Base-by-base conservation (phyloP, 1,284 basidiomycete genomes). In the Trichosporon inkin region DNA sequence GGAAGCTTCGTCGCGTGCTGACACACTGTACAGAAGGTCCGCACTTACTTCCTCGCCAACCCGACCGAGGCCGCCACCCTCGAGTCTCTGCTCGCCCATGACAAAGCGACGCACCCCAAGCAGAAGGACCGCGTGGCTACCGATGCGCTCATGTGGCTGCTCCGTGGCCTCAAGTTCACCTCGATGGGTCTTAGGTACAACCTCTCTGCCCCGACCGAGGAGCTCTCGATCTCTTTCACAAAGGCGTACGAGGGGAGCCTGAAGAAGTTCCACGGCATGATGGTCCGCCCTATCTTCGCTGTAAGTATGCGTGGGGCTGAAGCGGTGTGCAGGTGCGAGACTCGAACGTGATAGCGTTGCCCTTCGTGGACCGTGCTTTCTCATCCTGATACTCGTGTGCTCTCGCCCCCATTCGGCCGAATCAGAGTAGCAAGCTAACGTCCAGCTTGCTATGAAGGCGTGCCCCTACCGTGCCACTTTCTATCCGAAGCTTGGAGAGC, bases 381-480 rank as follows among this genome's bases (percentile, higher is more conserved):
- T n/a, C n/a, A n/a, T n/a, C n/a, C n/a, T n/a, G n/a, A n/a, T n/a
- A n/a, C n/a, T n/a, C n/a, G n/a, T n/a, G n/a, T n/a, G n/a, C n/a
- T n/a, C n/a, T n/a, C n/a, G n/a, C n/a, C n/a, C n/a, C n/a, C n/a
- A n/a, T n/a, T n/a, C n/a, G n/a, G n/a, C n/a, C n/a, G n/a, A n/a
- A n/a, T n/a, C n/a, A n/a, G 22, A 17, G 22, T 6, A n/a, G 44
- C 10, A 3, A 10, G 44, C 44, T 49, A 17, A 49, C 44, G 0
- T 55, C 51, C 72, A 93, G 90, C 84, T 94, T 51, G 95, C 95
- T 6, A 92, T 99, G 91, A 96, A 89, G 73, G 92, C 94, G 0
- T 97, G 93, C 80, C 95, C 95, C 0, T 91, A 91, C 79, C 89
- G 94, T 62, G 84, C 83, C 16, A 87, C 87, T 68, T 95, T 99